Evolutionary conservation across 371 early-diverging fungal genomes (phyloP), one percentile per base, ranked within the genome.

Genomic region (Actinomucor elegans): DNA sequence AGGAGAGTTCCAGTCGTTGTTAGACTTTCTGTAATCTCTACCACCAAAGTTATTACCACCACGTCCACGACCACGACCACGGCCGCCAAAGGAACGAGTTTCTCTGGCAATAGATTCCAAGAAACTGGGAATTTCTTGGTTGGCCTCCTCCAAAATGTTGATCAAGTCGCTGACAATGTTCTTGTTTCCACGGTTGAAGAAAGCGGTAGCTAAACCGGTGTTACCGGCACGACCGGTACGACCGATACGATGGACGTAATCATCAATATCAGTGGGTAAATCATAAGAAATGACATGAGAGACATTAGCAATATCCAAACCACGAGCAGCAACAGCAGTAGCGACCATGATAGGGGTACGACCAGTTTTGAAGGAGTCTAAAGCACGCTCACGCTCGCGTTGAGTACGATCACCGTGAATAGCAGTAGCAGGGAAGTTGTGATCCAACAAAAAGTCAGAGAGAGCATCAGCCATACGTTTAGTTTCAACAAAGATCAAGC

Each of bases 311-410:
- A 91, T 91, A 74, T 93, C 99, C 24, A 99, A 77, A 61, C 99
- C 99, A 83, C 99, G 91, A 26, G 99, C 96, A 51, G 98, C 99
- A 8, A 99, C 98, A 55, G 99, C 99, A 21, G 99, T 99, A 24
- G 99, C 99, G 17, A 99, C 97, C 80, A 99, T 83, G 64, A 99
- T 85, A 9, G 96, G 94, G 18, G 92, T 89, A 75, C 99, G 67
- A 14, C 76, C 96, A 15, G 87, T 77, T 62, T 91, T 89, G 91
- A 99, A 99, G 36, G 80, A 81, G 41, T 85, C 85, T 12, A 99
- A 77, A 21, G 96, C 97, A 47, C 84, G 83, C 74, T 99, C 99
- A 70, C 99, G 96, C 71, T 97, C 97, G 33, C 90, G 83, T 75
- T 99, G 98, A 24, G 93, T 90, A 55, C 96, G 89, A 69, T 97